Evolutionary conservation across 2,329 filamentous ascomycete species (phyloP), one percentile per base, ranked within the genome.

Genomic region (Cytospora paraplurivora): DNA sequence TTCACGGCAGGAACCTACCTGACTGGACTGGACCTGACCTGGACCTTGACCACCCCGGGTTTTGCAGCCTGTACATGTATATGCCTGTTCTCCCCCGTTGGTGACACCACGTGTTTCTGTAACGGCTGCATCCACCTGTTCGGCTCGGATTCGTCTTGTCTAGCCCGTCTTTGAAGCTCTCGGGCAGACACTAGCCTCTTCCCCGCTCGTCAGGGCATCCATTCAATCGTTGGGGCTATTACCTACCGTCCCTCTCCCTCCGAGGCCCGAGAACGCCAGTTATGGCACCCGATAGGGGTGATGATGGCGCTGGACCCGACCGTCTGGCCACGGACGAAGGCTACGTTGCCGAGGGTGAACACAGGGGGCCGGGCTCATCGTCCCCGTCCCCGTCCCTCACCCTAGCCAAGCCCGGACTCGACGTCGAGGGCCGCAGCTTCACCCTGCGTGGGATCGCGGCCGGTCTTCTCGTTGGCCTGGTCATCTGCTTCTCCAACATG

Each of bases 401-500:
- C 21, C 5, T 33, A 41, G 59, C 52, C 21, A 63, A 56, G 56
- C 56, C 62, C 15, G 62, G 62, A 13, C 62, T 63, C 15, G 62
- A 64, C 32, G 59, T 56, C 8, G 51, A 59, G n/a, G 93, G 81
- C 58, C 85, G 85, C 54, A 93, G 92, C 78, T 97, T 99, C 77
- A 98, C 95, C 0, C 63, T 89, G 33, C 89, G 95, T 62, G 92
- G 92, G 57, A 82, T 98, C 47, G 73, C 87, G 6, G 92, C 91
- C 34, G 95, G 95, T 17, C 81, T 96, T 7, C 79, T 85, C 4
- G 95, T 99, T 67, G 95, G 95, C 49, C 86, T 95, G 5, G 81
- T 98, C 62, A 97, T 98, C 72, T 95, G 91, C 73, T 97, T 97
- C 75, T 96, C 92, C 59, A 99, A 99, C 74, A 97, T 96, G 81